A percentile compares a stretch with the other conserved stretches of the same genome.
Evolutionary conservation across 169 alveolate genomes (phyloP).

Genomic region (Eimeria praecox): DNA sequence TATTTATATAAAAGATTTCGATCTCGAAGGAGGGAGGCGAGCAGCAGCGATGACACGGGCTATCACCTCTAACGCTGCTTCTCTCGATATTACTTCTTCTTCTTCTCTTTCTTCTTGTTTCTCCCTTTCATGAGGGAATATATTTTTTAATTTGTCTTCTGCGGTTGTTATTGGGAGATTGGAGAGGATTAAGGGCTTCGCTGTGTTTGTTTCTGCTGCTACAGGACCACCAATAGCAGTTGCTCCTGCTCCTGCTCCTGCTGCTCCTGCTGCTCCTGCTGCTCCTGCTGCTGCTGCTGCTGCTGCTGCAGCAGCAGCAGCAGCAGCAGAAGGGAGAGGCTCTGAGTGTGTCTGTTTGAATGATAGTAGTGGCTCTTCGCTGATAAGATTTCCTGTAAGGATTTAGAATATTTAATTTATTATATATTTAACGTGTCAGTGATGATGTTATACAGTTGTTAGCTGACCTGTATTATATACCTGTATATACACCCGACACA

Average conservation of each 20-base stretch:
- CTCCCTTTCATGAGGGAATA: neutral
- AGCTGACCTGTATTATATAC: constrained; percentile 31
- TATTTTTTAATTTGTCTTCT: neutral
- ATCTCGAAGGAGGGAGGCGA: constrained; percentile 3
- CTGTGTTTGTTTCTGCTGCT: neutral
- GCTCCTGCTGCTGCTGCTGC: too few relatives aligned
- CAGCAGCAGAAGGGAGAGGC: constrained; percentile 2
- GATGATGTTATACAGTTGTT: neutral
- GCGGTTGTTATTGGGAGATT: neutral
- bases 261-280: neutral
- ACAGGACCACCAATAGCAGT: too few relatives aligned
- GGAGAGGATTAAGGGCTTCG: neutral
- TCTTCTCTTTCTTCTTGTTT: neutral
- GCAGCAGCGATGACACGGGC: constrained; percentile 15
- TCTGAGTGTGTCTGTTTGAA: constrained; percentile 4
- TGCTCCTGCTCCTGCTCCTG: too few relatives aligned
- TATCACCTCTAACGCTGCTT: too few relatives aligned
- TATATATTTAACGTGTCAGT: neutral
- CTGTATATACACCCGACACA: neutral
- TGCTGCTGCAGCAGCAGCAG: neutral
- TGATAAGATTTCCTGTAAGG: neutral
- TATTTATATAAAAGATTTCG: neutral
- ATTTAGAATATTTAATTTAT: neutral
- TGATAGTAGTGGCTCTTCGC: neutral
- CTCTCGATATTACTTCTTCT: neutral